Evolutionary conservation across 2,329 filamentous ascomycete genomes (phyloP).

Genomic region (Thelonectria discophora): DNA sequence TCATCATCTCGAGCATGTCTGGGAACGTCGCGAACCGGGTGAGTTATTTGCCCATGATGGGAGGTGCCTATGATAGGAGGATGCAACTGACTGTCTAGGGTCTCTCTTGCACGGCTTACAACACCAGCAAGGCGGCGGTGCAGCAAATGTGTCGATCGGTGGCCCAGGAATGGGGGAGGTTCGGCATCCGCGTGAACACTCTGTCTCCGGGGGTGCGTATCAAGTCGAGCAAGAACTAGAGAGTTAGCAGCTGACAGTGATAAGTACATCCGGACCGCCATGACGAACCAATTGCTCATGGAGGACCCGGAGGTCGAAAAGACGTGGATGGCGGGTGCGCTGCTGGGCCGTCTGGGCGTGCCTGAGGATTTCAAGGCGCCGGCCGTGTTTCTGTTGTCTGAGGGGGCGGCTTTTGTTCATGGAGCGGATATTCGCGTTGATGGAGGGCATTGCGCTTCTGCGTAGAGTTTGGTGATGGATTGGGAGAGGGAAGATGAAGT

Average conservation of each 20-base stretch:
- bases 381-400: slow-evolving; percentile 64
- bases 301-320: slow-evolving; percentile 60
- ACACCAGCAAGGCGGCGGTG: slow-evolving; percentile 69
- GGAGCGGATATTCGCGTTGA: slow-evolving; percentile 65
- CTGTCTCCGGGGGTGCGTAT: slow-evolving; percentile 65
- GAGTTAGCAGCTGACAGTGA: neutral
- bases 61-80: too few species aligned
- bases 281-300: slow-evolving; percentile 55
- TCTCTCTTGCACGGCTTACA: slow-evolving; percentile 70
- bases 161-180: slow-evolving; percentile 68
- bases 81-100: slow-evolving; percentile 52
- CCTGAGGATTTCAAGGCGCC: slow-evolving; percentile 67
- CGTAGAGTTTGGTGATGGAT: slow-evolving; percentile 35
- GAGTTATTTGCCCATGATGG: slow-evolving; percentile 30
- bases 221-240: neutral
- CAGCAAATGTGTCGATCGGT: slow-evolving; percentile 68
- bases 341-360: slow-evolving; percentile 62
- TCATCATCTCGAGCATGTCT: slow-evolving; percentile 60
- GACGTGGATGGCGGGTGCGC: slow-evolving; percentile 61
- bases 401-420: slow-evolving; percentile 67
- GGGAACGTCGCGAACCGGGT: slow-evolving; percentile 62
- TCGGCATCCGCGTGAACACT: slow-evolving; percentile 72
- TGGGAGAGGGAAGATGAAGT: slow-evolving; percentile 1
- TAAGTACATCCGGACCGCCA: slow-evolving; percentile 58
- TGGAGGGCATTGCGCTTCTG: slow-evolving; percentile 61